Evolutionary conservation across 768 basidiomycete genomes (phyloP).

Genomic region (Amanita jacksonii): DNA sequence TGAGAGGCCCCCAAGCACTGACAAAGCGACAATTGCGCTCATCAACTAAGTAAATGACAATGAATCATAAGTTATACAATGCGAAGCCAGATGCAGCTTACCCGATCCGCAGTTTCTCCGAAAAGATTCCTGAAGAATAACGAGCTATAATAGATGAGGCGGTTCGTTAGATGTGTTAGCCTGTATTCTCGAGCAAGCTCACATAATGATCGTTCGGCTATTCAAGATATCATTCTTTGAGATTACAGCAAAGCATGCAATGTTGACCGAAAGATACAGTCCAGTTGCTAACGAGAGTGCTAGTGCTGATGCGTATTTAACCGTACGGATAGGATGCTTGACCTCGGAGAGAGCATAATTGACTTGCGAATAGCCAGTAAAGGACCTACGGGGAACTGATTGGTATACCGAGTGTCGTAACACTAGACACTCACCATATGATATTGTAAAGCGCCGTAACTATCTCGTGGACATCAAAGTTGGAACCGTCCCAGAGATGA

Average conservation of each 20-base stretch:
- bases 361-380: conserved; percentile 54
- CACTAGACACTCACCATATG: background rate
- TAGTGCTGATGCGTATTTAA: conserved; percentile 56
- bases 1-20: conserved; percentile 50
- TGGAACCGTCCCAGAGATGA: conserved; percentile 35
- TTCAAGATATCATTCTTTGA: conserved; percentile 52
- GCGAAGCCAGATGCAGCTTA: background rate
- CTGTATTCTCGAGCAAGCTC: too few relatives aligned
- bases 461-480: background rate
- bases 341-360: conserved; percentile 63
- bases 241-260: conserved; percentile 63
- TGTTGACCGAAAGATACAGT: conserved; percentile 51
- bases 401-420: background rate
- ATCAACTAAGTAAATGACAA: conserved; percentile 15
- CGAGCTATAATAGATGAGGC: conserved; percentile 51
- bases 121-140: conserved; percentile 60
- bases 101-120: conserved; percentile 41
- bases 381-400: conserved; percentile 19
- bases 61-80: background rate
- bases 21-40: conserved; percentile 34
- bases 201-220: background rate
- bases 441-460: conserved; percentile 38
- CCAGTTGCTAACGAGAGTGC: conserved; percentile 44
- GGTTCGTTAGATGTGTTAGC: conserved; percentile 16
- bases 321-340: conserved; percentile 48